Evolutionary conservation across 2,329 filamentous ascomycete genomes (phyloP).

Genomic region (Sarocladiaceae sp.): DNA sequence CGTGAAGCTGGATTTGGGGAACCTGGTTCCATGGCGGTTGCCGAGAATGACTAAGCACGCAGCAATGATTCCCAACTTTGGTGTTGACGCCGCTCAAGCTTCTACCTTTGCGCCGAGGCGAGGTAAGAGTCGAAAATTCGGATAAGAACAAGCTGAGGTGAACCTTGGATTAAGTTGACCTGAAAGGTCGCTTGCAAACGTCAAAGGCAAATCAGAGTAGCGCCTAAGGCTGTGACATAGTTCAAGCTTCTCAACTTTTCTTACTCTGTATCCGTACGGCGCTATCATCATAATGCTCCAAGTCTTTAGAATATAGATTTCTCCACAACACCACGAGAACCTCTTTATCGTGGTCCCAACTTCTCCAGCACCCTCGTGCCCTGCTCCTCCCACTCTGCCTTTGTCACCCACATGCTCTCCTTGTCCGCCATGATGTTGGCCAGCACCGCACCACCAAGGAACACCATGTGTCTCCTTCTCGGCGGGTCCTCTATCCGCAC

Average conservation of each 20-base stretch:
- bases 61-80: no score
- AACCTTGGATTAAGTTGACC: no score
- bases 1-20: background rate
- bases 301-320: background rate
- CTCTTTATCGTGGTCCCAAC: slow-evolving; percentile 73
- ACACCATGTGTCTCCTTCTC: slow-evolving; percentile 97
- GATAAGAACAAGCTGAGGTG: no score
- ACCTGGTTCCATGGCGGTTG: no score
- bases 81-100: no score
- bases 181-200: no score
- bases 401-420: slow-evolving; percentile 98
- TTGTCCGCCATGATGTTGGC: slow-evolving; percentile 99
- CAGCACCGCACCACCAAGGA: slow-evolving; percentile 91
- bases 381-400: slow-evolving; percentile 95
- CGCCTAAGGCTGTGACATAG: background rate
- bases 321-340: background rate
- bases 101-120: no score
- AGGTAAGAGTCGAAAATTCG: no score
- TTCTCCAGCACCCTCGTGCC: slow-evolving; percentile 85
- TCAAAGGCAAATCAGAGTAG: no score
- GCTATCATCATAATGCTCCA: slow-evolving; percentile 6
- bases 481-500: slow-evolving; percentile 98
- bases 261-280: background rate
- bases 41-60: background rate
- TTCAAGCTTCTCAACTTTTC: background rate